These are phyloP conservation scores for Candida silvatica DNA, from an alignment of 805 yeast species.

Conservation along the genomic window DNA sequence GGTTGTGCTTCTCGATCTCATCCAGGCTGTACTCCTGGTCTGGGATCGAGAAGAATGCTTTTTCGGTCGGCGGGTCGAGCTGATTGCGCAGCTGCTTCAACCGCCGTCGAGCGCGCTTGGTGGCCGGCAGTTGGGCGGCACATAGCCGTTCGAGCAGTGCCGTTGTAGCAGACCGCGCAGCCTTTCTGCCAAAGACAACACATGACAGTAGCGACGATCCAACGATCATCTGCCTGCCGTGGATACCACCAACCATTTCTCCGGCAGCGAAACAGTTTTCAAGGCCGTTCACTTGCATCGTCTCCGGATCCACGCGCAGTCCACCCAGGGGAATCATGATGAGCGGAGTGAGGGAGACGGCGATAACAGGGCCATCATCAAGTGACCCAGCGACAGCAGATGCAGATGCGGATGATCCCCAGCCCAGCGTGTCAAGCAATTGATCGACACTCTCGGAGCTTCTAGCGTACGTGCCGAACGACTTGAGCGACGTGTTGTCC, in stretches of 20 bases:
- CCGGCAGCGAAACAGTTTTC: conserved; percentile 53
- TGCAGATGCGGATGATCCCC: no score
- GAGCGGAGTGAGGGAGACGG: conserved; percentile 7
- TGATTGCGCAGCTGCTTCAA: conserved; percentile 7
- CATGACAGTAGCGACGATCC: conserved; percentile 52
- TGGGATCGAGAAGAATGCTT: conserved; percentile 31
- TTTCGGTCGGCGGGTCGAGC: conserved; percentile 8
- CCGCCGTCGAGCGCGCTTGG: conserved; percentile 4
- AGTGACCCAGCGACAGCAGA: no score
- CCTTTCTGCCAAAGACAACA: conserved; percentile 48
- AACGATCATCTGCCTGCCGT: conserved; percentile 54
- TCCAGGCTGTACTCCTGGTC: conserved; percentile 35
- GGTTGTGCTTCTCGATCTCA: conserved; percentile 41
- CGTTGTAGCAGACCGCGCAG: conserved; percentile 32
- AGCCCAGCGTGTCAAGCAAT: no score
- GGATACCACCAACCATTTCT: conserved; percentile 62
- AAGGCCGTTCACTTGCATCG: conserved; percentile 15
- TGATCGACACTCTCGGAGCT: no score
- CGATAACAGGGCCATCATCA: background rate
- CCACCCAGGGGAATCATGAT: conserved; percentile 43
- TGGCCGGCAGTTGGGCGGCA: background rate
- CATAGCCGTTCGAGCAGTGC: conserved; percentile 15
- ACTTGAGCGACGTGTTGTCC: background rate
- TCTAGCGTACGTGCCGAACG: background rate
- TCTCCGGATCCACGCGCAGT: conserved; percentile 36